A percentile compares a stretch with the other conserved stretches of the same genome.
phyloP scores from a whole-genome alignment of 2,329 filamentous ascomycete genomes.

The Aspergillus costaricaensis region DNA sequence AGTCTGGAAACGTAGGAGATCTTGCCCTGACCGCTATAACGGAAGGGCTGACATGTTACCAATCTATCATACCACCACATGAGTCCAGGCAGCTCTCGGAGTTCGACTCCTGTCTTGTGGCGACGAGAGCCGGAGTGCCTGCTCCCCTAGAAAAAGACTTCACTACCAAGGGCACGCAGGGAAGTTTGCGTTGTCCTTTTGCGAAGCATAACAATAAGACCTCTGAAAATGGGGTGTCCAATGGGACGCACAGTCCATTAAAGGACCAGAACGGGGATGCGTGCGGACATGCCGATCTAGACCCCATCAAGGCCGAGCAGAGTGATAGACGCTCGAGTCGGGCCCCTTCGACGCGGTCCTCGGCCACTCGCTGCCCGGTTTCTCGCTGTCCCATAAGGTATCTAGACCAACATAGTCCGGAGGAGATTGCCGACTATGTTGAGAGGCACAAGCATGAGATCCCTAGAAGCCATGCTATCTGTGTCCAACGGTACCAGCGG shows the following conservation, averaged over 20 bases:
- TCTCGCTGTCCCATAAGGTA: constrained; percentile 89
- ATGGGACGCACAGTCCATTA: constrained; percentile 42
- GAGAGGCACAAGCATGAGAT: constrained; percentile 95
- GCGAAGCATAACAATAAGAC: constrained; percentile 53
- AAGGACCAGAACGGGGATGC: constrained; percentile 45
- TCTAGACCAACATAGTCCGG: constrained; percentile 86
- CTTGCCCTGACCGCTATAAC: constrained; percentile 40
- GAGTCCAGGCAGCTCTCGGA: constrained; percentile 31
- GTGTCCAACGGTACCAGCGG: constrained; percentile 83
- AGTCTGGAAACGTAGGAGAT: constrained; percentile 68
- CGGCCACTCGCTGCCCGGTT: constrained; percentile 64
- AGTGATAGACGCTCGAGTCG: constrained; percentile 49
- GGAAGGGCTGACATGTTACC: constrained; percentile 45
- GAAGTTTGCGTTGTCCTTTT: constrained; percentile 80
- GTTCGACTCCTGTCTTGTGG: constrained; percentile 44
- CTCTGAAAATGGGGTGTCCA: constrained; percentile 36
- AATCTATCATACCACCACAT: constrained; percentile 34
- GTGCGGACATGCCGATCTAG: constrained; percentile 59
- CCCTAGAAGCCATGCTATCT: constrained; percentile 89
- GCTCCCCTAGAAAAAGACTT: constrained; percentile 83
- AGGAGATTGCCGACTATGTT: constrained; percentile 91
- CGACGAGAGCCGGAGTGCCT: constrained; percentile 58
- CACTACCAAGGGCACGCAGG: constrained; percentile 79
- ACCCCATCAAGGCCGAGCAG: constrained; percentile 54
- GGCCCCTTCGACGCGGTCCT: constrained; percentile 42